Percentiles rank a stretch among this genome's conserved stretches.
Conservation (phyloP, 1,139 yeast species). For the Hyphopichia pseudoburtonii region DNA sequence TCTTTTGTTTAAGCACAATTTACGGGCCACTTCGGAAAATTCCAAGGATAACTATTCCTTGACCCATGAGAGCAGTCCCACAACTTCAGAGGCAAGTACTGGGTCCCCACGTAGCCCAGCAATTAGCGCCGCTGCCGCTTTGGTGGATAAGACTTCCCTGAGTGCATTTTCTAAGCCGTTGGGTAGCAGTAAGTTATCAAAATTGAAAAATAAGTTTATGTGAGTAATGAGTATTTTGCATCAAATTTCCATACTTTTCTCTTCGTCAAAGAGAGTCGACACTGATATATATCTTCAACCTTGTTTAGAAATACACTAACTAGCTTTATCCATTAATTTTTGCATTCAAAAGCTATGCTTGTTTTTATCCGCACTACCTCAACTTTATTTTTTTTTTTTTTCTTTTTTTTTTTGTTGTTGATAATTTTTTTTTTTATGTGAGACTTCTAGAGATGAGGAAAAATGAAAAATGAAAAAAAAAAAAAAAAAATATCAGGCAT, state of each 20-base stretch:
- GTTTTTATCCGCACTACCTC: not conserved
- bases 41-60: not conserved
- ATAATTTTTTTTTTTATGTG: not conserved
- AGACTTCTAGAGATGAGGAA: constrained; percentile 5
- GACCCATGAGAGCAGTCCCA: not conserved
- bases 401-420: too few relatives aligned
- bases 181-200: constrained; percentile 6
- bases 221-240: too few relatives aligned
- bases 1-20: constrained; percentile 34
- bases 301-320: too few relatives aligned
- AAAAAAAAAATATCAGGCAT: not conserved
- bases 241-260: too few relatives aligned
- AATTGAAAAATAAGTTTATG: constrained; percentile 7
- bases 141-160: not conserved
- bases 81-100: not conserved
- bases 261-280: too few relatives aligned
- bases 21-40: too few relatives aligned
- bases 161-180: constrained; percentile 1
- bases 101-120: not conserved
- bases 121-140: constrained; percentile 4
- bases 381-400: constrained; percentile 6
- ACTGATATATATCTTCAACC: too few relatives aligned
- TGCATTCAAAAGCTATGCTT: too few relatives aligned
- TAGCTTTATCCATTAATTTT: too few relatives aligned
- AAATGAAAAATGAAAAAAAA: not conserved